Base-by-base conservation (phyloP, 148 eudicot species). In the Vaccinium darrowii region DNA sequence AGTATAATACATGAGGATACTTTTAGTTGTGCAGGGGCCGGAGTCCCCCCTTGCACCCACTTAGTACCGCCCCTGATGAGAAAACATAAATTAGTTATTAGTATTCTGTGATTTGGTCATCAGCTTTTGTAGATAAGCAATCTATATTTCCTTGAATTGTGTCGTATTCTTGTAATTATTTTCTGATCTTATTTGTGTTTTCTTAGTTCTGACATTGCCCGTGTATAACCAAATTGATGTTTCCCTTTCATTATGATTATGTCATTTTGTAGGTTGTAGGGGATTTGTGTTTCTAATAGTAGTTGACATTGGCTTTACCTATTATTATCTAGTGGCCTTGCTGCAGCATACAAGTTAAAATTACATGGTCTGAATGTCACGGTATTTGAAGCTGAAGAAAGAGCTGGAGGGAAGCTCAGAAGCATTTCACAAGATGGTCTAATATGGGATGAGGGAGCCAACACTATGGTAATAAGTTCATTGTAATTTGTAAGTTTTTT, bases 361-460 rank as follows among this genome's bases (percentile, higher is more conserved):
- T 88, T 90, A 33, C 90, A 92, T 82, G 96, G 98, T 13, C 83
- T 97, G 83, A 89, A 83, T 85, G 98, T 95, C 85, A 93, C 95
- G 1, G 85, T 97, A 85, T 93, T 89, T 84, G 99, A 97, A 94
- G 98, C 99, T 39, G 98, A 93, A 87, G 87, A 76, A 78, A 93
- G 92, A 86, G 90, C 93, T 53, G 99, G 99, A 81, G 99, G 99
- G 81, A 97, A 97, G 91, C 81, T 97, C 63, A 89, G 90, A 91
- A 95, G 93, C 78, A 87, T 91, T 65, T 88, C 85, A 18, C 93
- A 89, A 77, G 89, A 91, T 89, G 98, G 98, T 89, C 82, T 94
- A 62, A 87, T 95, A 86, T 97, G 99, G 99, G 99, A 97, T 76
- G 99, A 94, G 87, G 99, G 99, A 19, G 99, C 99, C 33, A 97